Conservation (phyloP, 1,139 yeast species). For the Pichiaceae sp. region DNA sequence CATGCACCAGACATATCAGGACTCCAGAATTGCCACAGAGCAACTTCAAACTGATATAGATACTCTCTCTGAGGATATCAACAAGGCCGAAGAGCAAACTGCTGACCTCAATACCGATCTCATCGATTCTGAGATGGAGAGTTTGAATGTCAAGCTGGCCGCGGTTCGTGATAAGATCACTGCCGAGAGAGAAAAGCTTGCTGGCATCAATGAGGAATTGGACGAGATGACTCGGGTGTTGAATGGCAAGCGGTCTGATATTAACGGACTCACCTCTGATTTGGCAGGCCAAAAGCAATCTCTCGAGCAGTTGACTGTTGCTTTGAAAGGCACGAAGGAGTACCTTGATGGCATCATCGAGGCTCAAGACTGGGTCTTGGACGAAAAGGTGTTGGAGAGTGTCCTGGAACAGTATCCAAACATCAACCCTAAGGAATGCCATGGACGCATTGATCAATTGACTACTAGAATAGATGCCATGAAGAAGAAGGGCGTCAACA, state of each 20-base stretch:
- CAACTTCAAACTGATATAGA: slow-evolving; percentile 54
- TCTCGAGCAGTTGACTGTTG: slow-evolving; percentile 27
- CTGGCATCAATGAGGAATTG: slow-evolving; percentile 75
- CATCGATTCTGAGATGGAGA: slow-evolving; percentile 27
- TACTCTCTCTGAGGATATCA: slow-evolving; percentile 32
- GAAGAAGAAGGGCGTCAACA: slow-evolving; percentile 71
- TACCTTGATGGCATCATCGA: slow-evolving; percentile 28
- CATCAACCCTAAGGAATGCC: slow-evolving; percentile 55
- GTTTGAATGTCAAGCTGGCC: slow-evolving; percentile 26
- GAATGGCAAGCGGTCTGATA: slow-evolving; percentile 40
- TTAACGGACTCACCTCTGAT: slow-evolving; percentile 28
- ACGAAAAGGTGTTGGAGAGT: slow-evolving; percentile 45
- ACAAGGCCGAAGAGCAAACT: slow-evolving; percentile 20
- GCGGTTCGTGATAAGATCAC: slow-evolving; percentile 33
- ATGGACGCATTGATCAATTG: slow-evolving; percentile 48
- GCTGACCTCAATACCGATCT: slow-evolving; percentile 28
- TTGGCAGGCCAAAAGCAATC: slow-evolving; percentile 6
- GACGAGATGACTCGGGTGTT: slow-evolving; percentile 50
- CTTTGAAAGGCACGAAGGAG: slow-evolving; percentile 28
- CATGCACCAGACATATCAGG: slow-evolving; percentile 50
- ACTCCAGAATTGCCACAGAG: slow-evolving; percentile 62
- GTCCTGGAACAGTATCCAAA: slow-evolving; percentile 53
- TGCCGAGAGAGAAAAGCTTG: slow-evolving; percentile 51
- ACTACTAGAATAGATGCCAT: slow-evolving; percentile 61
- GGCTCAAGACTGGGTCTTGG: slow-evolving; percentile 69